Evolutionary conservation across 2,329 filamentous ascomycete genomes (phyloP), one percentile per base, ranked within the genome.

Genomic region (Trichoderma citrinoviride): DNA sequence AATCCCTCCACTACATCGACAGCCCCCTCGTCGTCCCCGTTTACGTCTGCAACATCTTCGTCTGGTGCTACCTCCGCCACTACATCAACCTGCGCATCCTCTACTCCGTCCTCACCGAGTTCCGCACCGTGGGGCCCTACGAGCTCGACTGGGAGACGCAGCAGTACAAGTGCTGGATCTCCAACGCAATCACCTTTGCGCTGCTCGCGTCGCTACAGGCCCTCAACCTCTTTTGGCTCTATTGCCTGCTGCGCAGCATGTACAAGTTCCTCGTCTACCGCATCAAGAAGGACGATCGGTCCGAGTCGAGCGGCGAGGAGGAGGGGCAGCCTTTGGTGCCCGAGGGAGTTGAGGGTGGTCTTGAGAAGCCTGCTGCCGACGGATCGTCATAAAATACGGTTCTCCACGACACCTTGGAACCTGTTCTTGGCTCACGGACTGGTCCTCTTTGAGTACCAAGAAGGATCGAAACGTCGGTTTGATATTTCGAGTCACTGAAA

Each of bases 11-110:
- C 80, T 97, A 97, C 79, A 80, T 97, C 70, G 90, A 96, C 73
- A 87, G 87, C 64, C 80, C 84, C 66, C 81, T 95, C 46, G 90
- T 91, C 14, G 86, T 83, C 0, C 92, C 91, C 14, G 96, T 93
- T 80, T 97, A 94, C 78, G 85, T 85, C 73, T 69, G 90, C 70
- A 97, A 96, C 80, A 90, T 95, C 76, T 80, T 80, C 67, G 82
- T 89, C 66, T 97, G 93, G 93, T 87, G 92, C 72, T 97, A 97
- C 80, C 81, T 93, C 67, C 91, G 93, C 54, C 93, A 97, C 78
- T 93, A 88, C 78, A 82, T 92, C 73, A 93, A 93, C 79, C 83
- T 93, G 52, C 82, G 83, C 73, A 92, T 94, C 76, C 82, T 94
- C 72, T 87, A 81, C 76, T 90, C 89, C 33, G 83, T 92, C 65